phyloP scores from a whole-genome alignment of 169 alveolate genomes.

The Miamiensis avidus region DNA sequence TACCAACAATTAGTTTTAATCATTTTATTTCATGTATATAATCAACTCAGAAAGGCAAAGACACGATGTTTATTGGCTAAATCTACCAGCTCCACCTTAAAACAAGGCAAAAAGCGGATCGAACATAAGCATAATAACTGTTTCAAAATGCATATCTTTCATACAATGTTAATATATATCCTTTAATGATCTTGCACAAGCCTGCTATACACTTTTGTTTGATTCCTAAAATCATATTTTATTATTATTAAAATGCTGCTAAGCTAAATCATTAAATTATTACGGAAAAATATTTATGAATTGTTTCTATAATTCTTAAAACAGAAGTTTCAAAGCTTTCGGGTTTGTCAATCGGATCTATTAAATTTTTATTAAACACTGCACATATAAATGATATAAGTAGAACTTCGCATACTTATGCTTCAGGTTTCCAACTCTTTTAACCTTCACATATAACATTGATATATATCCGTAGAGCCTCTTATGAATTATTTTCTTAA shows the following conservation, averaged over 20 bases:
- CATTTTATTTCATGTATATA: not conserved
- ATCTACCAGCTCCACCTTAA: not conserved
- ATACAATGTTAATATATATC: not conserved
- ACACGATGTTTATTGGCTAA: not conserved
- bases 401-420: not conserved
- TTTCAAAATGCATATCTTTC: not conserved
- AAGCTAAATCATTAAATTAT: not conserved
- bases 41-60: not conserved
- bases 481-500: too few relatives aligned
- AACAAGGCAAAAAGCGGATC: not conserved
- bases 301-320: not conserved
- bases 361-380: not conserved
- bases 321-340: not conserved
- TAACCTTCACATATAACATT: not conserved
- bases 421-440: not conserved
- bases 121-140: not conserved
- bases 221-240: not conserved
- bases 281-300: not conserved
- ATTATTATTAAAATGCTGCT: too few relatives aligned
- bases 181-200: not conserved
- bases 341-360: not conserved
- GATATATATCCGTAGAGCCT: not conserved
- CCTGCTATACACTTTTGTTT: not conserved
- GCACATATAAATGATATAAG: not conserved
- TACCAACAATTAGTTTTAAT: not conserved